phyloP scores from a whole-genome alignment of 495 filamentous ascomycete species.

The Podospora appendiculata region DNA sequence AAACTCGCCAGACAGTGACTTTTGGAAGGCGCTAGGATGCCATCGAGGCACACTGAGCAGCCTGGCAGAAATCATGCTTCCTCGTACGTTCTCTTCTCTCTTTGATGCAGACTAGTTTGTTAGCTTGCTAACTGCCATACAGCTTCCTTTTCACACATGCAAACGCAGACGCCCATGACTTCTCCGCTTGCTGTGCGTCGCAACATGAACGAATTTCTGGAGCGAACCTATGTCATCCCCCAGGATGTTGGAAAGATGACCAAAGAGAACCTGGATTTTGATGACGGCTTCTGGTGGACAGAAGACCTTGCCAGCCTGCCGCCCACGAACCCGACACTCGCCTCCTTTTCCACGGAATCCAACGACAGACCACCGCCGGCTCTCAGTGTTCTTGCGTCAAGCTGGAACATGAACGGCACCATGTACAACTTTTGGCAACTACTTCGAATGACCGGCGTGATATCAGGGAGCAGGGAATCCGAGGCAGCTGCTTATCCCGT shows the following conservation, averaged over 20 bases:
- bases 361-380: conserved; percentile 34
- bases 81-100: conserved; percentile 23
- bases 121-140: background rate
- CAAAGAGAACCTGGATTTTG: conserved; percentile 35
- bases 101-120: background rate
- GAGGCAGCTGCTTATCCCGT: conserved; percentile 35
- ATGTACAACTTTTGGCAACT: conserved; percentile 40
- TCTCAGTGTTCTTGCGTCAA: conserved; percentile 35
- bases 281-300: conserved; percentile 46
- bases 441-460: conserved; percentile 32
- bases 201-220: conserved; percentile 43
- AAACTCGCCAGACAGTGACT: conserved; percentile 27
- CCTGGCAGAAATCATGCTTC: conserved; percentile 38
- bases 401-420: conserved; percentile 38
- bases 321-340: conserved; percentile 32
- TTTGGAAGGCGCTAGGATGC: conserved; percentile 40
- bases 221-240: conserved; percentile 32
- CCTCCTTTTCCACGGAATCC: conserved; percentile 31
- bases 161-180: conserved; percentile 40
- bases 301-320: conserved; percentile 38
- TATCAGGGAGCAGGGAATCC: conserved; percentile 32
- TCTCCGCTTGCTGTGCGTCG: conserved; percentile 40
- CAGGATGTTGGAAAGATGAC: conserved; percentile 31
- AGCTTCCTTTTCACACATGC: conserved; percentile 37
- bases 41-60: conserved; percentile 34